Evolutionary conservation across 2,329 filamentous ascomycete genomes (phyloP), one percentile per base, ranked within the genome.

Genomic region (Talaromyces albobiverticillius): DNA sequence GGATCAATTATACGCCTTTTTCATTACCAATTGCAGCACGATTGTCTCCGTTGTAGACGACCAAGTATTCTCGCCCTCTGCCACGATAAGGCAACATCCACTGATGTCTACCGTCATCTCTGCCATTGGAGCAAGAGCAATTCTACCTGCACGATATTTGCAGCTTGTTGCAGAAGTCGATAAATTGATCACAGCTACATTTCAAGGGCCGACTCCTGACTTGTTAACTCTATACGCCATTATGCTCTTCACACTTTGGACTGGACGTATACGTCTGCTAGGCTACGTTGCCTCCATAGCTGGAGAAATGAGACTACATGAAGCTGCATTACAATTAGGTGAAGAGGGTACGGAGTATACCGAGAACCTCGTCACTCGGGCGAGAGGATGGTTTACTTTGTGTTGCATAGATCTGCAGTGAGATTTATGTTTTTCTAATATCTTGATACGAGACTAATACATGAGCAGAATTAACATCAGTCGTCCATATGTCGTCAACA

Each of bases 41-140:
- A 22, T n/a, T 20, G 26, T 46, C 16, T 18, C 43, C 26, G 43
- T 32, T 8, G 43, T 46, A 14, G 43, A 46, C 16, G 43, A 46
- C 10, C 26, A 32, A 14, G 14, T 46, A 22, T 46, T 46, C 16
- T 22, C 26, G 32, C 16, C 26, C 9, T 10, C 26, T 22, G 11
- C 23, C 8, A 22, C 25, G 9, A 32, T 46, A 22, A 46, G 18
- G 20, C 8, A 32, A 14, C 43, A 46, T 11, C 26, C 43, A 4
- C 43, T 46, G 10, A 46, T 46, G 26, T 46, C 43, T 4, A 46
- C 43, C n/a, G 43, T 46, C 10, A 46, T 46, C 29, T 46, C 20
- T 22, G 43, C 43, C 18, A 34, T 46, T 22, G n/a, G 26, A 14
- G n/a, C 43, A 22, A 46, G 43, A 32, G 43, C 43, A 22, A 22